A percentile compares a stretch with the other conserved stretches of the same genome.
Conservation (phyloP, 495 filamentous ascomycete species). For the Hypomontagnella monticulosa region DNA sequence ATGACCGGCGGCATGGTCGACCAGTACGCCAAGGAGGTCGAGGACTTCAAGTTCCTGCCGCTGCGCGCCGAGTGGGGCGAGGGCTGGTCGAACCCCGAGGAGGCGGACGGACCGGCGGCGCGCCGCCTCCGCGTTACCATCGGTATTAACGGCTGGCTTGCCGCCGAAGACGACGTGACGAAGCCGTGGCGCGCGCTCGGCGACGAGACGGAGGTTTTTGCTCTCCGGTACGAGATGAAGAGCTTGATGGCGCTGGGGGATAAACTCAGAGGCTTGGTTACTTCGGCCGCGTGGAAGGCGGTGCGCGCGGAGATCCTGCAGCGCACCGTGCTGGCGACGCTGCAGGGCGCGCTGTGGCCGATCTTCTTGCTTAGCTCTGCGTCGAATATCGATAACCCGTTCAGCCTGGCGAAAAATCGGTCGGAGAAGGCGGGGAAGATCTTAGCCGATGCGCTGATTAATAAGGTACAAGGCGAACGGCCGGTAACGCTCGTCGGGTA, state of each 20-base stretch:
- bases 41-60: constrained; percentile 88
- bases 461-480: constrained; percentile 83
- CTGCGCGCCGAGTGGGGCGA: constrained; percentile 61
- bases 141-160: constrained; percentile 86
- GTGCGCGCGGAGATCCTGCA: constrained; percentile 77
- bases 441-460: constrained; percentile 85
- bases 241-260: constrained; percentile 79
- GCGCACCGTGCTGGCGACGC: constrained; percentile 75
- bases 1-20: constrained; percentile 90
- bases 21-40: constrained; percentile 82
- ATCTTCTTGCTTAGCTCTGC: constrained; percentile 73
- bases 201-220: constrained; percentile 77
- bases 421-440: constrained; percentile 85
- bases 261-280: constrained; percentile 71
- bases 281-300: constrained; percentile 74
- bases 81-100: constrained; percentile 43
- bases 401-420: constrained; percentile 76
- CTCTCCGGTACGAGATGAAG: constrained; percentile 80
- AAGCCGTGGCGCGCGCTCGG: constrained; percentile 80
- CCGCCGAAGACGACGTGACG: constrained; percentile 71
- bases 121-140: constrained; percentile 81
- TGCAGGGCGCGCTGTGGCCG: constrained; percentile 81
- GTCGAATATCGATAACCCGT: constrained; percentile 82
- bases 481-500: constrained; percentile 87
- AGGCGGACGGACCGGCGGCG: constrained; percentile 32